Conservation (phyloP, 495 filamentous ascomycete genomes). For the Penicillium tannophilum region DNA sequence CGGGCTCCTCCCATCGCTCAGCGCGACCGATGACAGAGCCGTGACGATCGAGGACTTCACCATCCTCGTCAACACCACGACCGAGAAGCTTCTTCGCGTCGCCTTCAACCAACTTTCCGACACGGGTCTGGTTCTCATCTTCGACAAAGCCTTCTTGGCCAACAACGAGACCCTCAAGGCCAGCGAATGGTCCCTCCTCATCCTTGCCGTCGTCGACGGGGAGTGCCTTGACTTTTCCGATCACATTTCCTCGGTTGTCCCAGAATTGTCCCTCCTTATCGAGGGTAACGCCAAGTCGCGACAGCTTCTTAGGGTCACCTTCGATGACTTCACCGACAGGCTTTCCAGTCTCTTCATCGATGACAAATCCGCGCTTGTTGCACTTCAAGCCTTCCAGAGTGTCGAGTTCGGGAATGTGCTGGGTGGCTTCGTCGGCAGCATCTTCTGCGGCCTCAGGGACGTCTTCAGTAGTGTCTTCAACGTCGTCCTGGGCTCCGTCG, state of each 20-base stretch:
- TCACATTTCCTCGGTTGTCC: slow-evolving; percentile 60
- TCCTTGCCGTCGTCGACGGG: slow-evolving; percentile 58
- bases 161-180: slow-evolving; percentile 63
- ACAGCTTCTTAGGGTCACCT: slow-evolving; percentile 60
- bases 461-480: slow-evolving; percentile 31
- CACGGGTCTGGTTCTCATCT: slow-evolving; percentile 60
- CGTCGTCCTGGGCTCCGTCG: slow-evolving; percentile 22
- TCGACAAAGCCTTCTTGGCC: slow-evolving; percentile 60
- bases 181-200: slow-evolving; percentile 63
- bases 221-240: slow-evolving; percentile 59
- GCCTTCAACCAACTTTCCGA: slow-evolving; percentile 61
- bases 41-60: slow-evolving; percentile 63
- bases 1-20: slow-evolving; percentile 58
- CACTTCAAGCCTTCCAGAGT: slow-evolving; percentile 61
- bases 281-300: slow-evolving; percentile 55
- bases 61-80: slow-evolving; percentile 63
- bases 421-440: slow-evolving; percentile 33
- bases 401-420: slow-evolving; percentile 55
- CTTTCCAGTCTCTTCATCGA: slow-evolving; percentile 51
- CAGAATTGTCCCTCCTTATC: slow-evolving; percentile 66
- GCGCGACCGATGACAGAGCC: slow-evolving; percentile 64
- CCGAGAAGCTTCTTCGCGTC: slow-evolving; percentile 66
- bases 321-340: slow-evolving; percentile 61
- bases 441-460: slow-evolving; percentile 35
- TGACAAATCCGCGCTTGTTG: slow-evolving; percentile 65